Conservation (phyloP, 192 early-diverging fungal genomes). For the Linnemannia hyalina region DNA sequence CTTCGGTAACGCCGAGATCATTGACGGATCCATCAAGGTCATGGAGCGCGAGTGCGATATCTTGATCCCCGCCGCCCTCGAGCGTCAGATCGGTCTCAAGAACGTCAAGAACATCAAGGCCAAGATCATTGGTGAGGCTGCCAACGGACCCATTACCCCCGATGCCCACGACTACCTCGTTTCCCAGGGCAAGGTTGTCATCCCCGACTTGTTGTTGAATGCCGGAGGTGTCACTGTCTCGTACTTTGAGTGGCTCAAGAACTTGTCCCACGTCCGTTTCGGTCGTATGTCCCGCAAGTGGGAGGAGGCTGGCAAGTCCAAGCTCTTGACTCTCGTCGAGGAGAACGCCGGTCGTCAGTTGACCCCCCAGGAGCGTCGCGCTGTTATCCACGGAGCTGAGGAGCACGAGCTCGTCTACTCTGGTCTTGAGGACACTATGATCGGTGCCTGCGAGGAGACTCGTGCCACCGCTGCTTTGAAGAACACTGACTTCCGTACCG, state of each 20-base stretch:
- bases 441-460: conserved; percentile 82
- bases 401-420: conserved; percentile 90
- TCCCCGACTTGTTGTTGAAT: conserved; percentile 85
- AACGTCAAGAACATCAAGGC: conserved; percentile 83
- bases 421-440: conserved; percentile 89
- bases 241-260: conserved; percentile 86
- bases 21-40: conserved; percentile 68
- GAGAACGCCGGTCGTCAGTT: conserved; percentile 81
- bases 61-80: conserved; percentile 85
- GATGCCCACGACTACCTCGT: conserved; percentile 77
- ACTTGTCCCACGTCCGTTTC: conserved; percentile 86
- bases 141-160: conserved; percentile 87
- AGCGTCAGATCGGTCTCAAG: conserved; percentile 81
- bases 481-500: conserved; percentile 83
- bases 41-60: conserved; percentile 88
- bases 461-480: conserved; percentile 73
- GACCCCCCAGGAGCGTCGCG: conserved; percentile 78
- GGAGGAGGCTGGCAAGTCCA: conserved; percentile 82
- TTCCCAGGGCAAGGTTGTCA: conserved; percentile 70
- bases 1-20: conserved; percentile 70
- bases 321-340: conserved; percentile 81
- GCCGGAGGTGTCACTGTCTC: conserved; percentile 89
- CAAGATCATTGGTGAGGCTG: conserved; percentile 88
- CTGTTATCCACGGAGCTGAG: conserved; percentile 85
- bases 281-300: conserved; percentile 89